These are phyloP conservation scores for Cladobotryum mycophilum DNA, from an alignment of 2,329 filamentous ascomycete species.

Conservation along the genomic window DNA sequence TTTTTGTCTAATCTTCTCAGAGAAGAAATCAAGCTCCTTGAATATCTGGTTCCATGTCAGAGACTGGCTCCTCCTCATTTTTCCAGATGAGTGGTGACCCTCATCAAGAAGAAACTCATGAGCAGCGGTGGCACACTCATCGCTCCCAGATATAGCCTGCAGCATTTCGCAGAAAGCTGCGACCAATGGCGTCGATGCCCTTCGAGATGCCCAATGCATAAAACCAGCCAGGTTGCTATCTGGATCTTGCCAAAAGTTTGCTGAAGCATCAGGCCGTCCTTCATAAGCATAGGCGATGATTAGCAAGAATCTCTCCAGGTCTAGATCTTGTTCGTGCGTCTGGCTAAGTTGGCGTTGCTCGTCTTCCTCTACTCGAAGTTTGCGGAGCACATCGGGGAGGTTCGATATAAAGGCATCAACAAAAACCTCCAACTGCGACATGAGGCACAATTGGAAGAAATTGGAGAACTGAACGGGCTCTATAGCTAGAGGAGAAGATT, in stretches of 20 bases:
- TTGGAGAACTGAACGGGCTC: conserved; percentile 64
- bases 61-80: conserved; percentile 74
- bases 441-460: conserved; percentile 65
- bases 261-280: conserved; percentile 72
- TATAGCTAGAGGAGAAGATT: conserved; percentile 61
- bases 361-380: conserved; percentile 81
- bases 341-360: conserved; percentile 69
- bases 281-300: conserved; percentile 91
- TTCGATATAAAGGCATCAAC: conserved; percentile 92
- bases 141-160: conserved; percentile 76
- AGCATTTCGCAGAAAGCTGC: conserved; percentile 97
- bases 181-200: conserved; percentile 91
- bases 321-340: conserved; percentile 59
- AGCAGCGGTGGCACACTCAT: conserved; percentile 74
- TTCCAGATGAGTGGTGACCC: conserved; percentile 63
- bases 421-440: conserved; percentile 79
- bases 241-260: conserved; percentile 85
- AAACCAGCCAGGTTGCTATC: conserved; percentile 94
- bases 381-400: conserved; percentile 84
- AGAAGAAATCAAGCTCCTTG: conserved; percentile 80
- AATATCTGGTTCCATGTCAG: conserved; percentile 93
- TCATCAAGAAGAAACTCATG: conserved; percentile 90
- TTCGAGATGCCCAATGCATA: conserved; percentile 90
- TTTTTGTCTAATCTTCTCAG: conserved; percentile 69
- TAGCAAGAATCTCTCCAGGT: conserved; percentile 84